Evolutionary conservation across 352 stramenopile genomes (phyloP).

Genomic region (Pythium aphanidermatum): DNA sequence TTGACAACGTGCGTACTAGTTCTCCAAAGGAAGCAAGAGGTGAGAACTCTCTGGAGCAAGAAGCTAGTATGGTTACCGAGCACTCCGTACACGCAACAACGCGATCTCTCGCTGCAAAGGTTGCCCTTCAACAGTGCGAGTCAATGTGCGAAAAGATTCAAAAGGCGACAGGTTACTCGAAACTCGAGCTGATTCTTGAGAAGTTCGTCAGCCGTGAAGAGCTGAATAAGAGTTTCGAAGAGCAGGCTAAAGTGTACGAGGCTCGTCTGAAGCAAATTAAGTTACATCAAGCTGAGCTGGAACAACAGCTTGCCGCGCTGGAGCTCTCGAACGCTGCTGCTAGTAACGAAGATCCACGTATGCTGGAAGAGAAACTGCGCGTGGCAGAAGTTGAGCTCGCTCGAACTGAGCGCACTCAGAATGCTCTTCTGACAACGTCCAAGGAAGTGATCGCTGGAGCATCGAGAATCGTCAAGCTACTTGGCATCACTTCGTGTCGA

Average conservation of each 20-base stretch:
- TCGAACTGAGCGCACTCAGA: slow-evolving; percentile 58
- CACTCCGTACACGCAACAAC: slow-evolving; percentile 34
- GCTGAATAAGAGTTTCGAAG: slow-evolving; percentile 74
- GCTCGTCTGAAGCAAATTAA: slow-evolving; percentile 77
- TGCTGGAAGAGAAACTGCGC: slow-evolving; percentile 68
- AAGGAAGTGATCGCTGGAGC: slow-evolving; percentile 72
- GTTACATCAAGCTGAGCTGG: slow-evolving; percentile 56
- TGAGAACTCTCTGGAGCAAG: slow-evolving; percentile 16
- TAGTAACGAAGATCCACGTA: slow-evolving; percentile 48
- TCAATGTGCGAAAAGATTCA: slow-evolving; percentile 82
- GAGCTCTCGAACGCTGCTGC: slow-evolving; percentile 52
- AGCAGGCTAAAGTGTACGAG: slow-evolving; percentile 80
- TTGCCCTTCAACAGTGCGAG: slow-evolving; percentile 74
- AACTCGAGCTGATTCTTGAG: slow-evolving; percentile 71
- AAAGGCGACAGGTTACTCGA: slow-evolving; percentile 69
- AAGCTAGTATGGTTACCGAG: slow-evolving; percentile 16
- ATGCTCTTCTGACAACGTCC: slow-evolving; percentile 54
- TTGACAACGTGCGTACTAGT: slow-evolving; percentile 46
- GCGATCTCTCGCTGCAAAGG: slow-evolving; percentile 56
- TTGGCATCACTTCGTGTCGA: slow-evolving; percentile 63
- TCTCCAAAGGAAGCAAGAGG: slow-evolving; percentile 8
- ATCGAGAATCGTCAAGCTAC: slow-evolving; percentile 62
- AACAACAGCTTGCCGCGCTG: slow-evolving; percentile 59
- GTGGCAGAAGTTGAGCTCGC: slow-evolving; percentile 64
- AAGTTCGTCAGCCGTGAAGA: slow-evolving; percentile 77